These are phyloP conservation scores for Pisolithus orientalis DNA, from an alignment of 768 basidiomycete genomes.

Conservation along the genomic window DNA sequence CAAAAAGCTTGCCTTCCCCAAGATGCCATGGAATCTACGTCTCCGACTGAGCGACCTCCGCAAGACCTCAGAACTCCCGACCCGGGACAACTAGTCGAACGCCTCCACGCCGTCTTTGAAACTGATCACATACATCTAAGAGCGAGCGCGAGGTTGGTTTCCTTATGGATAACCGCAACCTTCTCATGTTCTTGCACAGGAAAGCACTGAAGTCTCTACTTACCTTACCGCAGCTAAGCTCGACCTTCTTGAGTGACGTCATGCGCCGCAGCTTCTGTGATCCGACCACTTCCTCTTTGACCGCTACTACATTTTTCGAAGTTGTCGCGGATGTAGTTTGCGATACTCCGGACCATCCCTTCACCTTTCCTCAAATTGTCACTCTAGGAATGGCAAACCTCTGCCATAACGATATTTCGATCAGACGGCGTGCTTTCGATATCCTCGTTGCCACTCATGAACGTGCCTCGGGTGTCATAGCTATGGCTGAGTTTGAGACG, in stretches of 20 bases:
- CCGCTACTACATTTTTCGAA: slow-evolving; percentile 68
- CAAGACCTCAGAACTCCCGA: slow-evolving; percentile 53
- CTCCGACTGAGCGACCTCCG: slow-evolving; percentile 54
- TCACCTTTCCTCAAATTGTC: slow-evolving; percentile 66
- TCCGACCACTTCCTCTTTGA: slow-evolving; percentile 45
- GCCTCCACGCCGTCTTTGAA: slow-evolving; percentile 63
- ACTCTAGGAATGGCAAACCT: slow-evolving; percentile 83
- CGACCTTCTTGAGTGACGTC: slow-evolving; percentile 54
- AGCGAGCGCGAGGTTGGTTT: slow-evolving; percentile 58
- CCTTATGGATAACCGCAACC: not conserved
- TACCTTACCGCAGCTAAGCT: slow-evolving; percentile 46
- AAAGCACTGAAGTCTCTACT: slow-evolving; percentile 72
- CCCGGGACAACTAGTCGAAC: slow-evolving; percentile 49
- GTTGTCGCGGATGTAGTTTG: slow-evolving; percentile 67
- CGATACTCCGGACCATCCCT: slow-evolving; percentile 46
- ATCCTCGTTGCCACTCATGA: slow-evolving; percentile 70
- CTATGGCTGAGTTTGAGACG: slow-evolving; percentile 69
- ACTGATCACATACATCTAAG: slow-evolving; percentile 48
- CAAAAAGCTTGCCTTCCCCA: slow-evolving; percentile 72
- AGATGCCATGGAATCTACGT: slow-evolving; percentile 44
- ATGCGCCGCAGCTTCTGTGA: slow-evolving; percentile 65
- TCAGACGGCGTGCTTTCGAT: slow-evolving; percentile 72
- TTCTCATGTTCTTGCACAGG: slow-evolving; percentile 35
- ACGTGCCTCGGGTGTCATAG: slow-evolving; percentile 56
- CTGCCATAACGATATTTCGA: slow-evolving; percentile 56